These are phyloP conservation scores for Pseudogymnoascus sp. DNA, from an alignment of 2,329 filamentous ascomycete species.

Conservation along the genomic window DNA sequence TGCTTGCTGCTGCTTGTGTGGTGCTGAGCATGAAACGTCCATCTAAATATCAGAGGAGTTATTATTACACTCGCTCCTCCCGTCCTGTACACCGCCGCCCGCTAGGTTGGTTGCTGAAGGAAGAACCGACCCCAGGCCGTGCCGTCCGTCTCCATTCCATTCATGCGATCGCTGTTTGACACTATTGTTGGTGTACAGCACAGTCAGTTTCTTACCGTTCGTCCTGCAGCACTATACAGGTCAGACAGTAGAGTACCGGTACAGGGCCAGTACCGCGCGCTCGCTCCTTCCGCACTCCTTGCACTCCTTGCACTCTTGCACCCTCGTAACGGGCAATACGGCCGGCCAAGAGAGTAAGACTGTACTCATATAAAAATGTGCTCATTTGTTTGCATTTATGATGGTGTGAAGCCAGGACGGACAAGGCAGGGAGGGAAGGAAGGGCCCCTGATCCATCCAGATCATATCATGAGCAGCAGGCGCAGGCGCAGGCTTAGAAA, in stretches of 20 bases:
- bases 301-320: not conserved
- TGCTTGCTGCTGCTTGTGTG: not conserved
- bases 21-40: not conserved
- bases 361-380: constrained; percentile 3
- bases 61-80: not conserved
- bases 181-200: not conserved
- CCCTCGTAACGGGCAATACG: not conserved
- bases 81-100: not conserved
- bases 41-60: not conserved
- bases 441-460: not conserved
- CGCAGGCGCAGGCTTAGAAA: not conserved
- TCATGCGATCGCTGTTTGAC: constrained; percentile 3
- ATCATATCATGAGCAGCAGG: not conserved
- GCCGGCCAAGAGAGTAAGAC: not conserved
- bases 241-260: not conserved
- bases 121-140: constrained; percentile 2
- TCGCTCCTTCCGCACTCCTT: not conserved
- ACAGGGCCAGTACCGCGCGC: not conserved
- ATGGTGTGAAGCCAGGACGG: not conserved
- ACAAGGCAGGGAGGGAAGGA: not conserved
- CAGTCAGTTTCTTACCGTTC: not conserved
- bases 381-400: constrained; percentile 1
- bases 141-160: not conserved
- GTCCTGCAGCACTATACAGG: not conserved
- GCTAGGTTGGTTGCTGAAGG: not conserved